These are phyloP conservation scores for Acanthochlamys bracteata DNA, from an alignment of 106 monocot genomes.

Conservation along the genomic window DNA sequence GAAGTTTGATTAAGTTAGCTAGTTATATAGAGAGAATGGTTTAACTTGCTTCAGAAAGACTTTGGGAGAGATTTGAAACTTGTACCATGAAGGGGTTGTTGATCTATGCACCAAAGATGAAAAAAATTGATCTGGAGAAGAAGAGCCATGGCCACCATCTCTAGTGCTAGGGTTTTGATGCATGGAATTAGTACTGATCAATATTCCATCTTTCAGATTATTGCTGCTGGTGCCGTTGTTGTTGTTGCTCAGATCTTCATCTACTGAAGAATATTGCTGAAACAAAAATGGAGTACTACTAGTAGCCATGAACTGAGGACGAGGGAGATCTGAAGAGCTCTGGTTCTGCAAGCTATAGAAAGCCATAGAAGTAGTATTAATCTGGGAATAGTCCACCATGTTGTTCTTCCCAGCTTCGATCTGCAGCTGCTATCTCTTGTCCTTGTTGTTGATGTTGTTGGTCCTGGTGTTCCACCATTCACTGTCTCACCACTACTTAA, in stretches of 20 bases:
- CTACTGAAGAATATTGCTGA: no score
- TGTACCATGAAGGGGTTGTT: not conserved
- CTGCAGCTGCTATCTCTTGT: constrained; percentile 14
- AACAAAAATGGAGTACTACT: no score
- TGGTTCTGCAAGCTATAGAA: constrained; percentile 18
- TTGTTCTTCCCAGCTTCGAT: not conserved
- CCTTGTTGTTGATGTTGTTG: not conserved
- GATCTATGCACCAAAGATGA: constrained; percentile 2
- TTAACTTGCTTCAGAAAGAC: no score
- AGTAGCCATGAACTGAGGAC: not conserved
- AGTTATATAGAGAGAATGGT: no score
- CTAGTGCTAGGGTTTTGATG: not conserved
- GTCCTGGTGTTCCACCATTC: constrained; percentile 18
- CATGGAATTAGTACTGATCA: not conserved
- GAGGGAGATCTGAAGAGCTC: constrained; percentile 12
- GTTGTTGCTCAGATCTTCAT: no score
- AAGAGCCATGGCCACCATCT: not conserved
- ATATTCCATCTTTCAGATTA: not conserved
- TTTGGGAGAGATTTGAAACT: not conserved
- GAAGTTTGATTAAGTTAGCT: no score
- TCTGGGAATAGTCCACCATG: constrained; percentile 9
- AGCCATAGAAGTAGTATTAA: no score
- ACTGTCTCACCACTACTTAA: constrained; percentile 13
- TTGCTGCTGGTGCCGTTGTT: no score
- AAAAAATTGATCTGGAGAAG: not conserved